Conservation (phyloP, 2,329 filamentous ascomycete genomes). For the Alternaria metachromatica region DNA sequence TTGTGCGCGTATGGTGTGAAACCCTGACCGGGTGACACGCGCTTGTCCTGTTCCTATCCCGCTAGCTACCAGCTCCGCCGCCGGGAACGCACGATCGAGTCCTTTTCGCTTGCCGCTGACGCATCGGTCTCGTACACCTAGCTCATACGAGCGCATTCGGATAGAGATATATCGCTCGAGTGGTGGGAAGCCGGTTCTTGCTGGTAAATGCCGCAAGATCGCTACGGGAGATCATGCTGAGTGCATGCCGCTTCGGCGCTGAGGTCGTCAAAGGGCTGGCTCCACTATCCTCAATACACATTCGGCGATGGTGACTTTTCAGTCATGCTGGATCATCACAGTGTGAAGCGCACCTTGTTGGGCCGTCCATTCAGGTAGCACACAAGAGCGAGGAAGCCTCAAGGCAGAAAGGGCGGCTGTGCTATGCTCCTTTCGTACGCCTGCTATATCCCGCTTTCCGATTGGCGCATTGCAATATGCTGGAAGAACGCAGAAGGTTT, state of each 20-base stretch:
- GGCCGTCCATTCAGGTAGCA: not conserved
- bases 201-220: not conserved
- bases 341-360: slow-evolving; percentile 1
- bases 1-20: not conserved
- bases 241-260: not conserved
- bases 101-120: not conserved
- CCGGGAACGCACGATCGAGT: not conserved
- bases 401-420: not conserved
- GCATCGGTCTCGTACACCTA: not conserved
- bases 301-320: not conserved
- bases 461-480: not conserved
- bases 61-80: not conserved
- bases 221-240: not conserved
- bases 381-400: not conserved
- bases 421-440: not conserved
- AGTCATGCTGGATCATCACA: not conserved
- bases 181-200: not conserved
- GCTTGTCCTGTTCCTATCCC: not conserved
- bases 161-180: not conserved
- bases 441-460: not conserved
- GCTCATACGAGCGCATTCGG: not conserved
- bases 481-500: not conserved
- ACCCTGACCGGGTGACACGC: not conserved
- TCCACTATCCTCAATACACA: not conserved
- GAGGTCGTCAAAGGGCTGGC: not conserved